phyloP scores from a whole-genome alignment of 2,329 filamentous ascomycete species.

The Chlorencoelia australis region DNA sequence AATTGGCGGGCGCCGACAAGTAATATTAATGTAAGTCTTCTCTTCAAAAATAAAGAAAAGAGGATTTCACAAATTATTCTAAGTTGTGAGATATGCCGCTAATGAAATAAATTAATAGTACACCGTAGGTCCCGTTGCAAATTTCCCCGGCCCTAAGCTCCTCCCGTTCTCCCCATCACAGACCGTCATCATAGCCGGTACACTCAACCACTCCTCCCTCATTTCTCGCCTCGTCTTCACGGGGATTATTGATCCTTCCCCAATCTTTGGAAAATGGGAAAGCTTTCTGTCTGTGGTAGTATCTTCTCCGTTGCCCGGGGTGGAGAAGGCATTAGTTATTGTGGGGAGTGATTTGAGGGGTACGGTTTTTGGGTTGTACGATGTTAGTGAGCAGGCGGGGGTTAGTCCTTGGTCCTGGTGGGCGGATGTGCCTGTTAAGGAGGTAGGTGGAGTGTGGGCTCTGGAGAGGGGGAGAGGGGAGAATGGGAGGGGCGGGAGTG shows the following conservation, averaged over 20 bases:
- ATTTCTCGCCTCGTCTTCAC: conserved; percentile 47
- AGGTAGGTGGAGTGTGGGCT: conserved; percentile 37
- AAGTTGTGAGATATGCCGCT: too few relatives aligned
- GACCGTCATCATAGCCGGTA: conserved; percentile 57
- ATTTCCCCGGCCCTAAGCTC: conserved; percentile 35
- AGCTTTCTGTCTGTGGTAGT: conserved; percentile 53
- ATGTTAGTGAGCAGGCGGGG: conserved; percentile 63
- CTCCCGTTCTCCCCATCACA: conserved; percentile 28
- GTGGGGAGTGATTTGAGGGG: conserved; percentile 56
- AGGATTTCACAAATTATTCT: too few relatives aligned
- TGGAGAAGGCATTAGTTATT: conserved; percentile 52
- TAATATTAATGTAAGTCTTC: conserved; percentile 19
- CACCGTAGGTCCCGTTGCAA: conserved; percentile 31
- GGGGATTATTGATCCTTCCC: conserved; percentile 46
- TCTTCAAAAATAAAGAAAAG: neutral
- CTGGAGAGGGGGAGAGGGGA: conserved; percentile 15
- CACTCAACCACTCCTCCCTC: conserved; percentile 51
- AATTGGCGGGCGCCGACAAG: conserved; percentile 19
- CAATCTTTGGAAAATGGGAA: conserved; percentile 57
- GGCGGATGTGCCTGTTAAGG: conserved; percentile 41
- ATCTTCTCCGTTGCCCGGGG: conserved; percentile 44
- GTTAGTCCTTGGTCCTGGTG: conserved; percentile 56
- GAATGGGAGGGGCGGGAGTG: neutral
- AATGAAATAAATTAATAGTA: too few relatives aligned
- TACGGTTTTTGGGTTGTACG: conserved; percentile 61